These are phyloP conservation scores for Gossypium schwendimanii DNA, from an alignment of 441 rosid species.

Conservation along the genomic window DNA sequence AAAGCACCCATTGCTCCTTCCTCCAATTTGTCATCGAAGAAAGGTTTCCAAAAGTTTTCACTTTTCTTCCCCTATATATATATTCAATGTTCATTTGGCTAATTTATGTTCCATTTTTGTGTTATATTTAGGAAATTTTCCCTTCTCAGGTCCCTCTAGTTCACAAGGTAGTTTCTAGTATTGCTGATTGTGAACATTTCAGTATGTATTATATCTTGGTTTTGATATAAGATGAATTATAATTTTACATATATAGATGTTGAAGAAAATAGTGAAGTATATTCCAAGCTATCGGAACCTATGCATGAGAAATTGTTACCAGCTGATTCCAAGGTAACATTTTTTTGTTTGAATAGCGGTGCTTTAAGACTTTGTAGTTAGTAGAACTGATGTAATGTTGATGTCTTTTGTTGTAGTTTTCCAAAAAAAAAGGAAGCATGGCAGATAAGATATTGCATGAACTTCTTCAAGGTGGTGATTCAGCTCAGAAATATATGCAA, in stretches of 20 bases:
- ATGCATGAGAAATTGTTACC: conserved; percentile 51
- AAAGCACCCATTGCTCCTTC: conserved; percentile 13
- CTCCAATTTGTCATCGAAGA: conserved; percentile 18
- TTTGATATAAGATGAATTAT: not conserved
- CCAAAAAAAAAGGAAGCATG: conserved; percentile 44
- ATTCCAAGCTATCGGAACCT: conserved; percentile 39
- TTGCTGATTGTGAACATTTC: not conserved
- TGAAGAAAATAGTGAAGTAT: conserved; percentile 40
- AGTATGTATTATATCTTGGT: not conserved
- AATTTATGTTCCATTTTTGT: not conserved
- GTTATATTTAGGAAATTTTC: conserved; percentile 17
- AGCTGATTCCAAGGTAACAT: conserved; percentile 39
- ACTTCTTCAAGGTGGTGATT: conserved; percentile 74
- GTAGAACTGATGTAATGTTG: not conserved
- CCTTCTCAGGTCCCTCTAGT: conserved; percentile 10
- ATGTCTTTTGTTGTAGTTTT: conserved; percentile 31
- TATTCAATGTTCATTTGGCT: not conserved
- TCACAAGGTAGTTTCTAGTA: conserved; percentile 16
- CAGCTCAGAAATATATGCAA: conserved; percentile 66
- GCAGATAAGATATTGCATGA: conserved; percentile 59
- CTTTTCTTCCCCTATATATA: not conserved
- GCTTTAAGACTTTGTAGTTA: not conserved
- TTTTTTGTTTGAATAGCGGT: not conserved
- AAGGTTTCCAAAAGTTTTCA: conserved; percentile 27
- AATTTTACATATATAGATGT: conserved; percentile 30